These are phyloP conservation scores for Globisporangium orthogonon DNA, from an alignment of 352 stramenopile species.

Conservation along the genomic window DNA sequence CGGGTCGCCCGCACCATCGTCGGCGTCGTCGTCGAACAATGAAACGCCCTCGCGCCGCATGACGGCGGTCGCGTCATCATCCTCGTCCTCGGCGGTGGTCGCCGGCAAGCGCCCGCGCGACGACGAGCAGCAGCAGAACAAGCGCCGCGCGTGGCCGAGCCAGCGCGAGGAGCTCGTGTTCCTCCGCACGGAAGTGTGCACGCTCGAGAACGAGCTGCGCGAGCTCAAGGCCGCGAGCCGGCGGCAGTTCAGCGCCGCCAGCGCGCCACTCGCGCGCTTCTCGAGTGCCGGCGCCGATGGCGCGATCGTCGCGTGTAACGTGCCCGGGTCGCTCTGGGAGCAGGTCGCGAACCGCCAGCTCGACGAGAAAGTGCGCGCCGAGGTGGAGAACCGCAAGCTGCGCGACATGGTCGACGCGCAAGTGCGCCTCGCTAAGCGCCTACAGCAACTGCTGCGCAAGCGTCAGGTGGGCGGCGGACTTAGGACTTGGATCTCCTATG, in stretches of 20 bases:
- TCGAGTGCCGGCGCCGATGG: constrained; percentile 1
- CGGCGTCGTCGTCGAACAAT: background rate
- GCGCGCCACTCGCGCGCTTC: constrained; percentile 5
- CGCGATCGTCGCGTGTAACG: constrained; percentile 8
- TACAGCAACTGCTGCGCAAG: constrained; percentile 14
- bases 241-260: constrained; percentile 7
- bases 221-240: constrained; percentile 12
- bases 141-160: constrained; percentile 12
- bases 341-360: constrained; percentile 16
- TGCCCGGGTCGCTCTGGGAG: constrained; percentile 14
- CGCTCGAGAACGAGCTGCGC: constrained; percentile 15
- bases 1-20: background rate
- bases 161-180: constrained; percentile 16
- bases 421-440: constrained; percentile 10
- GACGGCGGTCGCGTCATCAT: background rate
- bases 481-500: too few relatives aligned
- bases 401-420: constrained; percentile 15
- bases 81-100: too few relatives aligned
- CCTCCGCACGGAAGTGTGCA: constrained; percentile 12
- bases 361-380: constrained; percentile 13
- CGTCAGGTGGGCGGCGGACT: constrained; percentile 7
- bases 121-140: constrained; percentile 4
- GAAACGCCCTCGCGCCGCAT: background rate
- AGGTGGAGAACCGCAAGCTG: constrained; percentile 16
- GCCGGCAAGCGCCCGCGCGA: background rate